These are phyloP conservation scores for Monosporascus sp. DNA, from an alignment of 2,329 filamentous ascomycete genomes.

Conservation along the genomic window DNA sequence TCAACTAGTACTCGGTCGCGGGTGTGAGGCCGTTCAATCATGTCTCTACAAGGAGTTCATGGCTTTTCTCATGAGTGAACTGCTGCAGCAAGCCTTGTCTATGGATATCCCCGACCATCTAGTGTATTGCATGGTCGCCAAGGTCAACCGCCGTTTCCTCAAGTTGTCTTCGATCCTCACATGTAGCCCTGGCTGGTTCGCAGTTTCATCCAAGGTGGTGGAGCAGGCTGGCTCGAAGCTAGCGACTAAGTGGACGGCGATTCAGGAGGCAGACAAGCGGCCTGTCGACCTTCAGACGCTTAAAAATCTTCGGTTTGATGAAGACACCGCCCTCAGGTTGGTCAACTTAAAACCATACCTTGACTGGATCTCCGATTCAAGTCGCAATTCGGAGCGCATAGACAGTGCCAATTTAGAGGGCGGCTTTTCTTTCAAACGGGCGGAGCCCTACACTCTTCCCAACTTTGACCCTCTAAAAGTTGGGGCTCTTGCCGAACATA, in stretches of 20 bases:
- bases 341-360: background rate
- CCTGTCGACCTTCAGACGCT: background rate
- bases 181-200: background rate
- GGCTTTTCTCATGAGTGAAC: background rate
- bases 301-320: background rate
- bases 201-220: background rate
- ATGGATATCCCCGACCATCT: background rate
- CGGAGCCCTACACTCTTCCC: background rate
- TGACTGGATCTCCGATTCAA: background rate
- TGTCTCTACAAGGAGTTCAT: slow-evolving; percentile 1
- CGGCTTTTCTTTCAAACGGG: background rate
- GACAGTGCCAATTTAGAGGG: background rate
- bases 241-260: background rate
- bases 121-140: slow-evolving; percentile 3
- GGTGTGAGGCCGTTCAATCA: background rate
- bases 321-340: background rate
- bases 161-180: background rate
- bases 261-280: background rate
- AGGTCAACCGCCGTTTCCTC: slow-evolving; percentile 1
- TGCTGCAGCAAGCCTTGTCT: background rate
- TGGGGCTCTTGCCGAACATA: background rate
- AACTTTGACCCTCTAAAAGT: background rate
- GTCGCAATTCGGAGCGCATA: background rate
- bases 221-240: background rate
- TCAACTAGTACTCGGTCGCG: background rate